Conservation (phyloP, 495 filamentous ascomycete species). For the Trichocladium uniseriatum region DNA sequence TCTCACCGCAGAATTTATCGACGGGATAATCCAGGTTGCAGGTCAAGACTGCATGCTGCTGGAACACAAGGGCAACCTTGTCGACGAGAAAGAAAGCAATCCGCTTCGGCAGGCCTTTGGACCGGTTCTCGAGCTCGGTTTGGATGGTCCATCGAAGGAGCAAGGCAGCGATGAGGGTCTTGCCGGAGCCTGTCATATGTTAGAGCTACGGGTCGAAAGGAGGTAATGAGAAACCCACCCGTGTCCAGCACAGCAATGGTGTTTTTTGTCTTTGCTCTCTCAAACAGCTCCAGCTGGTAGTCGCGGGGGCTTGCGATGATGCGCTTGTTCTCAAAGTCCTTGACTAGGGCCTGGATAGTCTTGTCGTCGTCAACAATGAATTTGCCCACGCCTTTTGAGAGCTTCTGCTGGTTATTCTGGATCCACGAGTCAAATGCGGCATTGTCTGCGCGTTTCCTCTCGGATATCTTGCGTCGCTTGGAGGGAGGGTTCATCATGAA, state of each 20-base stretch:
- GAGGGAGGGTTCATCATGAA: constrained; percentile 16
- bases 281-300: constrained; percentile 89
- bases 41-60: constrained; percentile 76
- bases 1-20: constrained; percentile 68
- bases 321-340: constrained; percentile 28
- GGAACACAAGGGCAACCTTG: constrained; percentile 82
- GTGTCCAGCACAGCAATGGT: constrained; percentile 95
- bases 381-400: constrained; percentile 8
- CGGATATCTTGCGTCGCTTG: constrained; percentile 32
- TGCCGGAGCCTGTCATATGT: constrained; percentile 64
- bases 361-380: constrained; percentile 16
- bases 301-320: constrained; percentile 71
- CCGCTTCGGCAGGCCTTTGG: constrained; percentile 47
- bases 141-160: constrained; percentile 71
- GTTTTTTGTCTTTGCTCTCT: constrained; percentile 77
- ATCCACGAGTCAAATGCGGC: constrained; percentile 43
- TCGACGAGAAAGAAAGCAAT: constrained; percentile 87
- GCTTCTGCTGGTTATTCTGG: constrained; percentile 23
- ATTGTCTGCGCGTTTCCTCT: constrained; percentile 42
- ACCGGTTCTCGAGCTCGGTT: constrained; percentile 65
- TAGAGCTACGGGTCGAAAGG: constrained; percentile 2
- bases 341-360: constrained; percentile 17
- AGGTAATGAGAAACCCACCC: constrained; percentile 36
- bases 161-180: constrained; percentile 88
- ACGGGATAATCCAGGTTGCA: constrained; percentile 78